Conservation (phyloP, 495 filamentous ascomycete species). For the Podospora pseudopauciseta region DNA sequence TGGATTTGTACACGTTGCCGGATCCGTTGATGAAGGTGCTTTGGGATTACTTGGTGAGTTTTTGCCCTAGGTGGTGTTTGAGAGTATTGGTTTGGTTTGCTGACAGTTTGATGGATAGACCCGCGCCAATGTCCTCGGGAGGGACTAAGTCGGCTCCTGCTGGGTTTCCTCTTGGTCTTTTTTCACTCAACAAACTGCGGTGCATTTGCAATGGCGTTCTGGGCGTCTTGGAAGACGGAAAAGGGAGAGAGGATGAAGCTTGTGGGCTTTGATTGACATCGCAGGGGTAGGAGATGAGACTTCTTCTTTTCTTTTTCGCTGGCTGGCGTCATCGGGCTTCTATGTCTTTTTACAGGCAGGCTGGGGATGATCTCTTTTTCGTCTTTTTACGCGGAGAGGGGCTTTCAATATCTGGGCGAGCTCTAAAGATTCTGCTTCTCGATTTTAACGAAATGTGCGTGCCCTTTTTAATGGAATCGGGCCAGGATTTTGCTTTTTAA, state of each 20-base stretch:
- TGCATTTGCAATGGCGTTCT: slow-evolving; percentile 10
- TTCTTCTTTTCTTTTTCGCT: neutral
- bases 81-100: neutral
- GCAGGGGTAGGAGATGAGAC: neutral
- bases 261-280: neutral
- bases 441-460: neutral
- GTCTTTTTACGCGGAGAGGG: neutral
- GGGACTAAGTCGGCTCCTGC: neutral
- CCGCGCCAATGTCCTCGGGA: neutral
- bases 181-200: neutral
- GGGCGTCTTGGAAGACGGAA: slow-evolving; percentile 16
- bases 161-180: neutral
- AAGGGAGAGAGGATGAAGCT: slow-evolving; percentile 2
- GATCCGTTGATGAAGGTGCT: slow-evolving; percentile 81
- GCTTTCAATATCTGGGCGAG: neutral
- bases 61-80: neutral
- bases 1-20: slow-evolving; percentile 93
- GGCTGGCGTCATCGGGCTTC: neutral
- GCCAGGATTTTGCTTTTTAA: neutral
- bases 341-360: neutral
- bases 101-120: neutral
- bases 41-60: slow-evolving; percentile 71
- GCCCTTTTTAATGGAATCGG: neutral
- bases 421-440: neutral
- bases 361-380: neutral